Base-by-base conservation (phyloP, 225 moss, liverwort and hornwort species). In the Pseudisothecium myosuroides region DNA sequence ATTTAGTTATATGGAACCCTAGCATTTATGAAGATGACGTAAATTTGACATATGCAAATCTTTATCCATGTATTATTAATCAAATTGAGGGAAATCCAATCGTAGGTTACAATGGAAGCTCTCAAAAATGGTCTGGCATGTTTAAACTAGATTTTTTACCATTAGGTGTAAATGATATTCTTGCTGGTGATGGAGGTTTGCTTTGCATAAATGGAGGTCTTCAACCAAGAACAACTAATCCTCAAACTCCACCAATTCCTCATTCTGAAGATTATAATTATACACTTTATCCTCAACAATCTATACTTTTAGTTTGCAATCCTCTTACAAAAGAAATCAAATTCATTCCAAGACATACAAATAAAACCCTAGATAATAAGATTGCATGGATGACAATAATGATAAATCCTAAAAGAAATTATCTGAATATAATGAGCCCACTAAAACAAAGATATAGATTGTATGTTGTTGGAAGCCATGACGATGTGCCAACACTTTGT, bases 231-330 rank as follows among this genome's bases (percentile, higher is more conserved):
- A 6, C 22, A 27, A 1, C 32, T 34, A 90, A 92, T 78, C 76
- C 50, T 59, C 87, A 81, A 68, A 93, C 79, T 60, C 91, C 91
- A 85, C 81, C 75, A 50, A 92, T 90, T 81, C 90, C 88, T 76
- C 34, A 93, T 49, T 83, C 84, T 15, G 1, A 90, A 88, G 80
- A 91, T 83, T 91, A 93, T 11, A 91, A 91, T 73, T 83, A 81
- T 60, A 58, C 43, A 12, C 82, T 93, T 47, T 93, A 93, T 87
- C 93, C 90, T 80, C 65, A 58, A 43, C 91, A 93, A 87, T 91
- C 91, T 24, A 91, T 91, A 62, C 82, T 91, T 11, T 43, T 93
- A 65, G 87, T 93, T 84, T 92, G 87, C 77, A 93, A 93, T 18
- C 89, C 89, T 67, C 87, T 90, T 36, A 92, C 91, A 14, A 91